A percentile compares a stretch with the other conserved stretches of the same genome.
Evolutionary conservation across 805 yeast species (phyloP).

Genomic region (Millerozyma acaciae): DNA sequence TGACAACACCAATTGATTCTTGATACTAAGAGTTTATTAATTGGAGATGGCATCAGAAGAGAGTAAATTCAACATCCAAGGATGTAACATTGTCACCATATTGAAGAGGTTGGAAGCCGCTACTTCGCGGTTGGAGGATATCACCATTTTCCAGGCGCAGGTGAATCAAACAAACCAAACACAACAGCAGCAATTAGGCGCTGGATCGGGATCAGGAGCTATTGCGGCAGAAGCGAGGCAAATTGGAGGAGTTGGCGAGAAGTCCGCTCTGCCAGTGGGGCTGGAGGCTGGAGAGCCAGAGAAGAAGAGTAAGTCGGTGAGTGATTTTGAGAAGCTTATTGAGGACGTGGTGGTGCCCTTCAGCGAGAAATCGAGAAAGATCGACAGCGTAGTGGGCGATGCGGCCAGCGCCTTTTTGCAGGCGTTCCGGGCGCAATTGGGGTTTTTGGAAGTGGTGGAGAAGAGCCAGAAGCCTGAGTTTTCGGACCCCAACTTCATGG

Average conservation of each 20-base stretch:
- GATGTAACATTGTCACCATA: slow-evolving; percentile 82
- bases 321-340: slow-evolving; percentile 54
- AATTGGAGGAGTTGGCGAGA: too few relatives aligned
- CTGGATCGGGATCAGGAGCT: slow-evolving; percentile 7
- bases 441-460: slow-evolving; percentile 55
- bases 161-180: slow-evolving; percentile 20
- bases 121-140: slow-evolving; percentile 86
- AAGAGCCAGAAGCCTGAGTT: slow-evolving; percentile 63
- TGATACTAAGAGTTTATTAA: not conserved
- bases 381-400: slow-evolving; percentile 57
- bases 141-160: slow-evolving; percentile 73
- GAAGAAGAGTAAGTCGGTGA: slow-evolving; percentile 40
- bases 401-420: slow-evolving; percentile 46
- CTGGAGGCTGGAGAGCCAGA: too few relatives aligned
- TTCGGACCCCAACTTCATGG: slow-evolving; percentile 49
- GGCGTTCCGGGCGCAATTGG: slow-evolving; percentile 59
- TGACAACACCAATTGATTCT: not conserved
- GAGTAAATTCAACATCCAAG: slow-evolving; percentile 54
- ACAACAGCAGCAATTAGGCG: slow-evolving; percentile 5
- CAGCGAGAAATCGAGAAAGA: slow-evolving; percentile 45
- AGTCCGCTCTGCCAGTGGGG: too few relatives aligned
- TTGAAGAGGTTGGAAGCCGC: slow-evolving; percentile 80
- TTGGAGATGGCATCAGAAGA: slow-evolving; percentile 34
- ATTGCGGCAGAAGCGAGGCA: not conserved
- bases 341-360: slow-evolving; percentile 56